A percentile compares a stretch with the other conserved stretches of the same genome.
Conservation (phyloP, 2,329 filamentous ascomycete species). For the Leptoxyphium fumago region DNA sequence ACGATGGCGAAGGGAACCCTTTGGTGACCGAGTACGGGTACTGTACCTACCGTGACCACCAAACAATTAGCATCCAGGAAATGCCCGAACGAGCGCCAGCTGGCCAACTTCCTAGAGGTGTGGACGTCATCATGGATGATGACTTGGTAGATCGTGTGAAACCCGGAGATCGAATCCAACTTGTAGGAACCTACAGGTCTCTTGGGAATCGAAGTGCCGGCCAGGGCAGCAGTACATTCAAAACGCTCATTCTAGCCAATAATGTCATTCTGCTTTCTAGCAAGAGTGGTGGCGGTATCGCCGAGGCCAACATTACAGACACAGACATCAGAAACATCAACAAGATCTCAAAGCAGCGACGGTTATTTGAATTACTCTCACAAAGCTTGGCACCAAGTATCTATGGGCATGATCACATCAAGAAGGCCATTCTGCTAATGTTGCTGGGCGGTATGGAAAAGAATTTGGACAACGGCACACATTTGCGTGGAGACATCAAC, state of each 20-base stretch:
- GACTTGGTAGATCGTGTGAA: constrained; percentile 91
- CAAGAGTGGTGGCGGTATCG: constrained; percentile 88
- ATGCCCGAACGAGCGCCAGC: constrained; percentile 96
- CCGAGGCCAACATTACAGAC: constrained; percentile 83
- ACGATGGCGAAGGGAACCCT: constrained; percentile 86
- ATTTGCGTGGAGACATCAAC: constrained; percentile 96
- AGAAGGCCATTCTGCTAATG: constrained; percentile 93
- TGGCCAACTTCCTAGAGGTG: constrained; percentile 83
- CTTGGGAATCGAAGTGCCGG: constrained; percentile 88
- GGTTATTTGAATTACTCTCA: constrained; percentile 81
- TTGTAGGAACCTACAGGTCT: constrained; percentile 92
- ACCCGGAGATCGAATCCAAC: constrained; percentile 86
- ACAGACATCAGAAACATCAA: constrained; percentile 98
- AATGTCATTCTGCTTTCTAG: constrained; percentile 89
- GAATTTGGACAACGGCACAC: constrained; percentile 94
- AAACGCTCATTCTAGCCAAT: constrained; percentile 85
- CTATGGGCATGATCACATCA: constrained; percentile 92
- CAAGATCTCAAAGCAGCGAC: constrained; percentile 87
- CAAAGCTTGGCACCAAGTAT: constrained; percentile 94
- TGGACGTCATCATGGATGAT: constrained; percentile 93
- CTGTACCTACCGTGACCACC: constrained; percentile 89
- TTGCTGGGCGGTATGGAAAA: constrained; percentile 93
- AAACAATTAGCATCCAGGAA: constrained; percentile 95
- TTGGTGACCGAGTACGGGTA: constrained; percentile 92
- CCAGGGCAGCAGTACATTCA: constrained; percentile 83